These are phyloP conservation scores for Coemansia umbellata DNA, from an alignment of 192 early-diverging fungal species.

Conservation along the genomic window DNA sequence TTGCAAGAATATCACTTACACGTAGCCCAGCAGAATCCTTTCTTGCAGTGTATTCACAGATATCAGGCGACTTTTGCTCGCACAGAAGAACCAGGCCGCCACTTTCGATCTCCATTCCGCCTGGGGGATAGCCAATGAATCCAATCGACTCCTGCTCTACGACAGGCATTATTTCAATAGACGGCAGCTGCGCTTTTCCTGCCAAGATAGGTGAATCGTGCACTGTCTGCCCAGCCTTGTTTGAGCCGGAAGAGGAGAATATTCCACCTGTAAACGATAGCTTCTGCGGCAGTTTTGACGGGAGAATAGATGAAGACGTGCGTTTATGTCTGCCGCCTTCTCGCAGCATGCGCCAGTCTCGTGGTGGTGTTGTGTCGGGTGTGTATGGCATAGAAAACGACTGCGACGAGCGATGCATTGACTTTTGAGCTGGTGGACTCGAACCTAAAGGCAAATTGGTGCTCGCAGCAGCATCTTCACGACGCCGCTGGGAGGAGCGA, in stretches of 20 bases:
- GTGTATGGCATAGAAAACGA: slow-evolving; percentile 29
- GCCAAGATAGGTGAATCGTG: background rate
- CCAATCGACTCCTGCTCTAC: background rate
- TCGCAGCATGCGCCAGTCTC: slow-evolving; percentile 31
- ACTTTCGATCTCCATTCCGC: slow-evolving; percentile 31
- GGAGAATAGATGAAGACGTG: slow-evolving; percentile 28
- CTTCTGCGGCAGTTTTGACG: slow-evolving; percentile 15
- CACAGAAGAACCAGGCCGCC: slow-evolving; percentile 32
- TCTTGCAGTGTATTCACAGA: slow-evolving; percentile 37
- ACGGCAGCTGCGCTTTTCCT: background rate
- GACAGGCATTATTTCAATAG: background rate
- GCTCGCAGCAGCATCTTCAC: background rate
- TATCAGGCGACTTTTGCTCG: slow-evolving; percentile 44
- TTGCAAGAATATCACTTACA: slow-evolving; percentile 31
- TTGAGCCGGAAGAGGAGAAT: slow-evolving; percentile 2
- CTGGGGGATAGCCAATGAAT: slow-evolving; percentile 47
- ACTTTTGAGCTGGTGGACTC: background rate
- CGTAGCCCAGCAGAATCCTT: slow-evolving; percentile 23
- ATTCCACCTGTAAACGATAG: slow-evolving; percentile 14
- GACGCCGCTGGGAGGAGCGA: slow-evolving; percentile 27
- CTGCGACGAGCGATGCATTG: slow-evolving; percentile 38
- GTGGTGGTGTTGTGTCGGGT: slow-evolving; percentile 1
- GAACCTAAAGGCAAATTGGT: background rate
- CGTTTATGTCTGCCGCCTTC: slow-evolving; percentile 33
- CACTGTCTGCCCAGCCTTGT: background rate